Evolutionary conservation across 2,329 filamentous ascomycete species (phyloP).

Genomic region (Microdochium bolleyi): DNA sequence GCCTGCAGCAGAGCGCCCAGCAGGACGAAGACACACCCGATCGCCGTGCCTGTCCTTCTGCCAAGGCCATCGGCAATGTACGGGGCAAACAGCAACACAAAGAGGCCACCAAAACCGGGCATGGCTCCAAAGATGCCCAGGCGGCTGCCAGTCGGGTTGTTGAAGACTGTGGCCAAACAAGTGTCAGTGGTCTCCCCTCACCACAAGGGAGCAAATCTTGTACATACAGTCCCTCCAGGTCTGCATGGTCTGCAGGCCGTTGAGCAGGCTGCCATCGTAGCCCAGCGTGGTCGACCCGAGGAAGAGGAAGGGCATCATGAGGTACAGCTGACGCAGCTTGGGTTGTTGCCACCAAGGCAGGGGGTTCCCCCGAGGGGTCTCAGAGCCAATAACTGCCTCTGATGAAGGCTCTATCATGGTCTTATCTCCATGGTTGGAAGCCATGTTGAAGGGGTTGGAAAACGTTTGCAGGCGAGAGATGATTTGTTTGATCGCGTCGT

Average conservation of each 20-base stretch:
- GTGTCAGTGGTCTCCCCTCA: no score
- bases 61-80: constrained; percentile 3
- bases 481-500: no score
- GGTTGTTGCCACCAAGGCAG: neutral
- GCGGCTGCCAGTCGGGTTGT: constrained; percentile 22
- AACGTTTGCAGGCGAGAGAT: no score
- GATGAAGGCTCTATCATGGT: neutral
- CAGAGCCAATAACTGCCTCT: neutral
- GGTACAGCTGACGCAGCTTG: constrained; percentile 16
- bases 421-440: no score
- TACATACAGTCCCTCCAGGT: constrained; percentile 32
- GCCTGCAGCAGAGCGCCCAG: constrained; percentile 4
- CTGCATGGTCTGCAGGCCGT: constrained; percentile 33
- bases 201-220: no score
- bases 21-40: constrained; percentile 2
- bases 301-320: constrained; percentile 22
- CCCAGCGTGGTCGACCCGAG: constrained; percentile 24
- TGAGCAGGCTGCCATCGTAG: constrained; percentile 36
- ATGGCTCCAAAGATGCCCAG: constrained; percentile 28
- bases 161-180: no score
- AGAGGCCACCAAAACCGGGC: constrained; percentile 2
- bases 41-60: constrained; percentile 1
- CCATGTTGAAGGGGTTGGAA: no score
- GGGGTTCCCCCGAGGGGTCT: neutral
- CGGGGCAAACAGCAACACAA: constrained; percentile 2